Evolutionary conservation across 176 grass and related monocot species (phyloP).

Genomic region (Carex cristatella): DNA sequence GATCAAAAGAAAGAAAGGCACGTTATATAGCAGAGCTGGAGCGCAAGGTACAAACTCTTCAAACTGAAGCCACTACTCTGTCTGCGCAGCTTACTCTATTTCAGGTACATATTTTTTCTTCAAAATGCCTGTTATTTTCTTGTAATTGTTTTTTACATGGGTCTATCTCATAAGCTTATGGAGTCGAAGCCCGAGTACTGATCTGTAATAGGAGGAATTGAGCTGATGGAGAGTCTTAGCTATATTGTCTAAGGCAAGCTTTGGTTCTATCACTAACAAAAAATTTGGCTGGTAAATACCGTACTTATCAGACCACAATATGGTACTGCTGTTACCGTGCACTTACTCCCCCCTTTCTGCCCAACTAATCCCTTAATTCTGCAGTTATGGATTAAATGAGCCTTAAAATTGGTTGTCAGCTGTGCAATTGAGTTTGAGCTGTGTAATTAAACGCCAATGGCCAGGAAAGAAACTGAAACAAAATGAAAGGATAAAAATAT

Average conservation of each 20-base stretch:
- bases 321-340: not conserved
- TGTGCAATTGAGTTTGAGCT: not conserved
- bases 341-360: not conserved
- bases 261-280: not conserved
- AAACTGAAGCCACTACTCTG: slow-evolving; percentile 99
- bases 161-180: not conserved
- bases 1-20: slow-evolving; percentile 98
- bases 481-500: not conserved
- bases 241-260: not conserved
- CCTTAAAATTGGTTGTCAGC: not conserved
- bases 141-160: not conserved
- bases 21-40: slow-evolving; percentile 97
- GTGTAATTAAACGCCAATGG: not conserved
- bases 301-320: not conserved
- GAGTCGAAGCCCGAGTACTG: too few species aligned
- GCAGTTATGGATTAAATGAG: not conserved
- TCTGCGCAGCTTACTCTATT: slow-evolving; percentile 94
- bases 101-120: slow-evolving; percentile 46
- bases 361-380: not conserved
- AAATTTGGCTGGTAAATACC: not conserved
- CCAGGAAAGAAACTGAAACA: not conserved
- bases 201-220: not conserved
- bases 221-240: not conserved
- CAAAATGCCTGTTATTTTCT: not conserved
- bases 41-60: slow-evolving; percentile 94